Evolutionary conservation across 495 filamentous ascomycete genomes (phyloP).

Genomic region (Penicillium simplicissimum): DNA sequence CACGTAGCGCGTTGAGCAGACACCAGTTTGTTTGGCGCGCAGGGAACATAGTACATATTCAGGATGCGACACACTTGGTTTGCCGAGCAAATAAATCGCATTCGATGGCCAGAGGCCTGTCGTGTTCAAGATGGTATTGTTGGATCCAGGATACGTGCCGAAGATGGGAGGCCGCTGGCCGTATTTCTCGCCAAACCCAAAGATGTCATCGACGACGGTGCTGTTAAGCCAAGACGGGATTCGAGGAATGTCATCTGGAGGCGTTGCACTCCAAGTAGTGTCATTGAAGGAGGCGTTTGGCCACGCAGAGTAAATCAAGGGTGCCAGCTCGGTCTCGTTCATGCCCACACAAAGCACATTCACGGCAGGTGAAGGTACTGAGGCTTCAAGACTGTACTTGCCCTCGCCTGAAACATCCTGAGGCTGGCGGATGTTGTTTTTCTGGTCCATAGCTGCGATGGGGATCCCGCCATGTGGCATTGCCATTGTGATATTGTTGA

Average conservation of each 20-base stretch:
- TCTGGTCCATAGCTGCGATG: constrained; percentile 54
- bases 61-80: constrained; percentile 29
- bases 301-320: constrained; percentile 63
- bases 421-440: constrained; percentile 68
- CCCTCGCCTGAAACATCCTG: constrained; percentile 63
- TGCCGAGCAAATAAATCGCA: constrained; percentile 64
- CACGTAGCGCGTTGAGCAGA: constrained; percentile 64
- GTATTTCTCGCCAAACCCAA: constrained; percentile 58
- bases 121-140: constrained; percentile 66
- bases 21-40: constrained; percentile 54
- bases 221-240: constrained; percentile 48
- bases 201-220: constrained; percentile 68
- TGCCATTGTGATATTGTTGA: constrained; percentile 74
- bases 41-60: constrained; percentile 65
- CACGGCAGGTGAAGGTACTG: constrained; percentile 62
- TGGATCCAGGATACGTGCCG: constrained; percentile 56
- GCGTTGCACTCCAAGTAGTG: constrained; percentile 28
- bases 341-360: constrained; percentile 72
- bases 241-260: constrained; percentile 24
- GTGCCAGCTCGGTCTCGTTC: constrained; percentile 54
- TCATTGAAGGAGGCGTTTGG: constrained; percentile 45
- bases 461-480: constrained; percentile 72
- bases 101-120: constrained; percentile 42
- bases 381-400: constrained; percentile 63
- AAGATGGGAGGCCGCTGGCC: constrained; percentile 61